Evolutionary conservation across 441 rosid genomes (phyloP).

Genomic region (Rhodomyrtus psidioides): DNA sequence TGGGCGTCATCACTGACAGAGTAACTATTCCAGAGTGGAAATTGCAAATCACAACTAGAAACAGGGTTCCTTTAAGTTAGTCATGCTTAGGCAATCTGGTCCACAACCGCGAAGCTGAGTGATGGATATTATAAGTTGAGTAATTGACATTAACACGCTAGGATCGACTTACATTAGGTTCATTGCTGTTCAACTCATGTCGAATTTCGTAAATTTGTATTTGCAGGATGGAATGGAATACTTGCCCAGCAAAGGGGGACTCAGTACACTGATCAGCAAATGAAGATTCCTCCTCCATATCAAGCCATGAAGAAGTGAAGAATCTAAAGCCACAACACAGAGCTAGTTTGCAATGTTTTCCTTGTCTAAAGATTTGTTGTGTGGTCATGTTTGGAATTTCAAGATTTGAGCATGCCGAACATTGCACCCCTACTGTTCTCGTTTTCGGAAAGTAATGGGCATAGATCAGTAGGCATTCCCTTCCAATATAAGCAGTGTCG

Average conservation of each 20-base stretch:
- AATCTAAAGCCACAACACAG: background rate
- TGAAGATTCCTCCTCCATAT: conserved; percentile 19
- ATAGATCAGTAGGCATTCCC: background rate
- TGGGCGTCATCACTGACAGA: background rate
- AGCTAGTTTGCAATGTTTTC: background rate
- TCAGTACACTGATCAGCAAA: conserved; percentile 1
- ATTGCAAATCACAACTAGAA: background rate
- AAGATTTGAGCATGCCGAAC: background rate
- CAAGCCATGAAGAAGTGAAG: conserved; percentile 26
- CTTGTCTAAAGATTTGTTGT: background rate
- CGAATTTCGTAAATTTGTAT: background rate
- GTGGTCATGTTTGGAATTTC: background rate
- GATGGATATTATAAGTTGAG: background rate
- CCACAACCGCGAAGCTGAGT: background rate
- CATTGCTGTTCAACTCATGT: background rate
- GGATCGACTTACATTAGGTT: background rate
- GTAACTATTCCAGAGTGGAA: background rate
- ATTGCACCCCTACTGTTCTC: background rate
- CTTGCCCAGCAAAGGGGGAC: conserved; percentile 21
- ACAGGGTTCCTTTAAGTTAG: background rate
- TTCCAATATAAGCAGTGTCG: background rate
- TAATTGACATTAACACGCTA: background rate
- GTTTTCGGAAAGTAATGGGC: background rate
- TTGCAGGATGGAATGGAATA: conserved; percentile 32
- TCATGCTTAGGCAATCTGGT: background rate